phyloP scores from a whole-genome alignment of 306 rosid genomes.

The Senna siamea region DNA sequence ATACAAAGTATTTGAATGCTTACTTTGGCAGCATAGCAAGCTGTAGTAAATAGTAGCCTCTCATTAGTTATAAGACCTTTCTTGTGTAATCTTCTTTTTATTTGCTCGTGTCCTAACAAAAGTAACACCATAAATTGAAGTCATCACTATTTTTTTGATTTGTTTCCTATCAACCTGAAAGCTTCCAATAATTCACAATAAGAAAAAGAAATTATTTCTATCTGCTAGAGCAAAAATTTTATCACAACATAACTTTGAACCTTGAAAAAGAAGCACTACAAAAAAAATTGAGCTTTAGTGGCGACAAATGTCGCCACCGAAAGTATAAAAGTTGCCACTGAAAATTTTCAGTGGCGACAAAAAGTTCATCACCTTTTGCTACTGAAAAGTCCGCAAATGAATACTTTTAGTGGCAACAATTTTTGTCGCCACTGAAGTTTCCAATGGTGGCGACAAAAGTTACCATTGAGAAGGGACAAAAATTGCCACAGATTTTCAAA shows the following conservation, averaged over 20 bases:
- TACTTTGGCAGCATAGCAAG: conserved; percentile 89
- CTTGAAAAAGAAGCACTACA: too few relatives aligned
- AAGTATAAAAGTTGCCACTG: too few relatives aligned
- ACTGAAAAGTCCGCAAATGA: too few relatives aligned
- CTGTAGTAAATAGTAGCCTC: conserved; percentile 61
- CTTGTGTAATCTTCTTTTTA: conserved; percentile 80
- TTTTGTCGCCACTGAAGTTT: too few relatives aligned
- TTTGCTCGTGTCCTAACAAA: conserved; percentile 88
- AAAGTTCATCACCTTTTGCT: too few relatives aligned
- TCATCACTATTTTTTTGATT: conserved; percentile 90
- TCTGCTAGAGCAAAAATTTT: conserved; percentile 14
- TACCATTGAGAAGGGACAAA: too few relatives aligned
- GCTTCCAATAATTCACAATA: conserved; percentile 36
- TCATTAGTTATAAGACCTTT: conserved; percentile 78
- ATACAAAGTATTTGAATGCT: conserved; percentile 38
- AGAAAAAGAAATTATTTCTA: conserved; percentile 23
- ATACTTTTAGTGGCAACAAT: too few relatives aligned
- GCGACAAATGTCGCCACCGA: too few relatives aligned
- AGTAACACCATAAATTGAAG: conserved; percentile 90
- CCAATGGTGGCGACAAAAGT: too few relatives aligned
- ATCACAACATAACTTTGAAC: conserved; percentile 29
- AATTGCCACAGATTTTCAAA: too few relatives aligned
- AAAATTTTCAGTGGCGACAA: too few relatives aligned
- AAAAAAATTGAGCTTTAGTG: too few relatives aligned
- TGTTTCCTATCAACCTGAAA: conserved; percentile 87